Percentiles rank a stretch among this genome's conserved stretches.
Evolutionary conservation across 805 yeast species (phyloP).

Genomic region (Saturnispora silvae): DNA sequence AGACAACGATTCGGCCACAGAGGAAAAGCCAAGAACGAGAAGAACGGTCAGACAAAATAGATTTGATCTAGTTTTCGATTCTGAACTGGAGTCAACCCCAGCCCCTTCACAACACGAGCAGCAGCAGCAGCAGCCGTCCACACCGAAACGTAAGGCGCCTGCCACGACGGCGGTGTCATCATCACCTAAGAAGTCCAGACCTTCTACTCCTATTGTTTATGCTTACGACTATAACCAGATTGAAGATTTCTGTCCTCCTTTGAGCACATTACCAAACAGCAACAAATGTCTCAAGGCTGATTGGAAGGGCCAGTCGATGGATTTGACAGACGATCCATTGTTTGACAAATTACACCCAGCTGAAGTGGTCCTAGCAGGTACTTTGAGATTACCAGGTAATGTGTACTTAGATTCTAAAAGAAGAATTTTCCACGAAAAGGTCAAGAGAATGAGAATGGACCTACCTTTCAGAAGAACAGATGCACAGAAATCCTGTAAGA

Average conservation of each 20-base stretch:
- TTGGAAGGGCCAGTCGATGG: slow-evolving; percentile 99
- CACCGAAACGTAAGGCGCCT: neutral
- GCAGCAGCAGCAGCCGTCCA: slow-evolving; percentile 1
- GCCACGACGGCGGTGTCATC: neutral
- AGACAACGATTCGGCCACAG: slow-evolving; percentile 25
- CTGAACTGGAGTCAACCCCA: slow-evolving; percentile 15
- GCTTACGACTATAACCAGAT: slow-evolving; percentile 56
- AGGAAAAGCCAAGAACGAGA: slow-evolving; percentile 51
- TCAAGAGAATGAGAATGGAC: slow-evolving; percentile 55
- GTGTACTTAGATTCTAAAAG: slow-evolving; percentile 73
- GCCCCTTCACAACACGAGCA: slow-evolving; percentile 25
- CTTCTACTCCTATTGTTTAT: slow-evolving; percentile 35
- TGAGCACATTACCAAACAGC: slow-evolving; percentile 55
- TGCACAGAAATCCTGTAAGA: slow-evolving; percentile 95
- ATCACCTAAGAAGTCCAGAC: slow-evolving; percentile 13
- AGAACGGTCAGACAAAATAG: slow-evolving; percentile 30
- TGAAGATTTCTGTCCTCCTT: slow-evolving; percentile 76
- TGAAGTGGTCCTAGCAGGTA: slow-evolving; percentile 75
- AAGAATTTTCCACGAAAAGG: slow-evolving; percentile 82
- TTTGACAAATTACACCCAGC: slow-evolving; percentile 76
- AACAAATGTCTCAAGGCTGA: slow-evolving; percentile 73
- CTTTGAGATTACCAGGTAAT: slow-evolving; percentile 79
- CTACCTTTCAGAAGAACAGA: slow-evolving; percentile 91
- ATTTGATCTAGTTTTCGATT: slow-evolving; percentile 23
- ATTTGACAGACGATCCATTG: slow-evolving; percentile 68